Base-by-base conservation (phyloP, 768 basidiomycete species). In the Kwoniella newhampshirensis region DNA sequence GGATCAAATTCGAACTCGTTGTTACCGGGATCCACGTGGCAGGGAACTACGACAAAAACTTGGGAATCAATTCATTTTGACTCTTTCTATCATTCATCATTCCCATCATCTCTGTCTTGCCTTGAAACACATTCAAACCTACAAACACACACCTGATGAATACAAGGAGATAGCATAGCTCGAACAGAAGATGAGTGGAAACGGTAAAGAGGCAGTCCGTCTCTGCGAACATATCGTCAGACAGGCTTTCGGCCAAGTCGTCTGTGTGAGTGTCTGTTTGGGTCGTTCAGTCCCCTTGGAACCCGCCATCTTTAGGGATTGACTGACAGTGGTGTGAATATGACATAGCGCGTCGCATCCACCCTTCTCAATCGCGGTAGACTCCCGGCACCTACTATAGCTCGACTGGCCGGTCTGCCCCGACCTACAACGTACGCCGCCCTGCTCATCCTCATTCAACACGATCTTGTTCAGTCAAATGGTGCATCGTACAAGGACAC, bases 401-500 rank as follows among this genome's bases (percentile, higher is more conserved):
- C 85, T 30, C 85, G 87, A 28, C 85, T 85, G 69, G 84, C 90
- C 1, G 80, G 78, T 26, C 75, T 90, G 25, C 87, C 84, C 66
- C 82, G 85, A 9, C 84, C 86, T 23, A 84, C 81, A 1, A 82
- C 86, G 13, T 84, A 87, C 51, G 85, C 85, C 25, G 81, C 84
- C 18, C 78, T 93, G 18, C 79, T 96, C 42, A 82, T 87, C 42
- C 82, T 97, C 51, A 81, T 93, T 17, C 93, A 97, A 72, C 93
- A 97, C 73, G 92, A 96, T 76, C 77, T 96, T 41, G 80, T 93
- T 88, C 89, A 91, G 70, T 83, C 86, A 8, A 82, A 82, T 36
- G 81, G 81, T 4, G 85, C 85, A 8, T 84, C 85, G n/a, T 86
- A 85, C 39, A 84, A 83, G 4, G 87, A 87, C 61, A 58, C 55